Base-by-base conservation (phyloP, 2,329 filamentous ascomycete species). In the Aspergillus ustus region DNA sequence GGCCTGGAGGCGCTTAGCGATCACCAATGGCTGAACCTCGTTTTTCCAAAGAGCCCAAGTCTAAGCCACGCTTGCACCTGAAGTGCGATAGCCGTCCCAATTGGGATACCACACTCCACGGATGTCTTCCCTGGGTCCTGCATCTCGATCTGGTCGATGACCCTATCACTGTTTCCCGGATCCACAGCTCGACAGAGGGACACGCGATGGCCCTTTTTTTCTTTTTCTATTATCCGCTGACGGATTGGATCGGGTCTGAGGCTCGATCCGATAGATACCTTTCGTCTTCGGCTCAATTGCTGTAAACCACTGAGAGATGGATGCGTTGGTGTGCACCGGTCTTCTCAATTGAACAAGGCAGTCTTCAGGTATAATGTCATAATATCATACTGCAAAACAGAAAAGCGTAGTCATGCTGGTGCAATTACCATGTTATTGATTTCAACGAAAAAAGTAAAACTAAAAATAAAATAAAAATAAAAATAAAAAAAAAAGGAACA, bases 171-270 rank as follows among this genome's bases (percentile, higher is more conserved):
- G 50, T 62, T 65, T 63, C 59, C 53, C 54, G 63, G 64, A 59
- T 67, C 65, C 63, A 67, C 65, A 34, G 45, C 20, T 62, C 37
- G 56, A 51, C 44, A 61, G 61, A 53, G 46, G 63, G 59, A 65
- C 64, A 65, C 64, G 64, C 63, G 66, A 68, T 65, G 64, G 51
- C 49, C 65, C 56, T 59, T 50, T 53, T 60, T 43, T 55, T 50
- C 46, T 54, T 57, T 58, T 65, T 63, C 57, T 48, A 56, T 59
- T 62, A 66, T 63, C 61, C 62, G 52, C 17, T 45, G 52, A 29
- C 37, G 19, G 37, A 9, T 34, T 40, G 31, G 52, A 55, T 61
- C 56, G 50, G 50, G 43, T 25, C 55, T 50, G 53, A 53, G 49
- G 59, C 49, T 34, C 40, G 52, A 45, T 22, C 5, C 8, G 25